Evolutionary conservation across 2,329 filamentous ascomycete species (phyloP), one percentile per base, ranked within the genome.

Genomic region (Alternaria dauci): DNA sequence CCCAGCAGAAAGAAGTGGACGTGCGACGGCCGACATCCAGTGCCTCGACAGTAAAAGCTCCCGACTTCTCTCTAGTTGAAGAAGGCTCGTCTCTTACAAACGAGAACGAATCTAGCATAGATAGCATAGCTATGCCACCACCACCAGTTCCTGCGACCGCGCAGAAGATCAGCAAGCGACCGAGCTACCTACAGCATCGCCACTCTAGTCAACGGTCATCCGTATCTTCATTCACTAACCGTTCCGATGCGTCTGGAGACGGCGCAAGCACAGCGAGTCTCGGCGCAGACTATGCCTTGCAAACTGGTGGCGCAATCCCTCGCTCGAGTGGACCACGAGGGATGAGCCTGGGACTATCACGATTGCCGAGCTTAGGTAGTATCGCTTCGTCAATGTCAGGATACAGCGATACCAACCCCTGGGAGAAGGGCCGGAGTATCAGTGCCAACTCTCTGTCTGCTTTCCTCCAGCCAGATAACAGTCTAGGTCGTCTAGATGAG

Each of bases 321-420:
- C 73, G 71, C 39, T 75, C 73, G 8, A 74, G 63, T 56, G 67
- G 66, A 44, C 73, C 71, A 41, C 69, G 81, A 73, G 70, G 81
- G 71, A 70, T 81, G 76, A 87, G 85, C 74, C 84, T 86, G 61
- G 80, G 81, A 2, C 82, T 96, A 55, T 89, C 90, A 20, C 86
- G 94, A 25, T 87, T 93, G 11, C 89, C 94, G 62, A 97, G 94
- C 79, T 85, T 97, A 60, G 93, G 93, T 23, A 97, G 94, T 76
- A 93, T 97, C 81, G 91, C 89, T 2, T 97, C 93, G 5, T 92
- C 90, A 1, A 81, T 88, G 30, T 87, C 86, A 23, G 83, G 81
- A 67, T 80, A 85, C 68, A 82, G 85, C 70, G 82, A 82, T 42
- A 70, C 78, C 48, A 75, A 76, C 43, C 77, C 75, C 41, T 69